Evolutionary conservation across 2,329 filamentous ascomycete species (phyloP).

Genomic region (Talaromyces albobiverticillius): DNA sequence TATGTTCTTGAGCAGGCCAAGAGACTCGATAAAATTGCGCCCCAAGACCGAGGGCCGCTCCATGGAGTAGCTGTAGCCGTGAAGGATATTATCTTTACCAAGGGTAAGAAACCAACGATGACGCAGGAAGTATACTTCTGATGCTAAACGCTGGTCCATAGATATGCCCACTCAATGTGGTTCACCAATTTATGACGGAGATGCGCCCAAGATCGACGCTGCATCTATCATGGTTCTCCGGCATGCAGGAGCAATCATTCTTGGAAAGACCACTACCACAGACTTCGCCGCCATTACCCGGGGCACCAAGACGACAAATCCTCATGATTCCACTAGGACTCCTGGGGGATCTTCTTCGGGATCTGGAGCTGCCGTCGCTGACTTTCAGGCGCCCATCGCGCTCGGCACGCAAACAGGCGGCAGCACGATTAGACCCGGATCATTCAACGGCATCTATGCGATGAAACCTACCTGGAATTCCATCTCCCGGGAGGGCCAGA

Average conservation of each 20-base stretch:
- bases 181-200: constrained; percentile 3
- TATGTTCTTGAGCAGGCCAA: constrained; percentile 49
- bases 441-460: constrained; percentile 63
- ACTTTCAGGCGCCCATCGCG: constrained; percentile 60
- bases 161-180: constrained; percentile 9
- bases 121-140: no score
- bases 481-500: constrained; percentile 61
- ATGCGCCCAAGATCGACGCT: constrained; percentile 1
- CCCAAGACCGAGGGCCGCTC: constrained; percentile 50
- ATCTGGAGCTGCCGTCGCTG: constrained; percentile 64
- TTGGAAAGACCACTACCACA: constrained; percentile 9
- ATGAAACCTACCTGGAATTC: constrained; percentile 66
- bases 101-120: no score
- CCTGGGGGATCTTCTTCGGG: constrained; percentile 68
- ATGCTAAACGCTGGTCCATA: no score
- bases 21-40: constrained; percentile 50
- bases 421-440: constrained; percentile 61
- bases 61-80: constrained; percentile 59
- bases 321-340: constrained; percentile 52
- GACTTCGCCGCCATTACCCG: constrained; percentile 5
- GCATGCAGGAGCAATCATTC: constrained; percentile 5
- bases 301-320: constrained; percentile 54
- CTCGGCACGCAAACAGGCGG: constrained; percentile 67
- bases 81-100: constrained; percentile 60
- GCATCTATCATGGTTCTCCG: not conserved